phyloP scores from a whole-genome alignment of 176 grass and related monocot genomes.

The Cenchrus fungigraminus region DNA sequence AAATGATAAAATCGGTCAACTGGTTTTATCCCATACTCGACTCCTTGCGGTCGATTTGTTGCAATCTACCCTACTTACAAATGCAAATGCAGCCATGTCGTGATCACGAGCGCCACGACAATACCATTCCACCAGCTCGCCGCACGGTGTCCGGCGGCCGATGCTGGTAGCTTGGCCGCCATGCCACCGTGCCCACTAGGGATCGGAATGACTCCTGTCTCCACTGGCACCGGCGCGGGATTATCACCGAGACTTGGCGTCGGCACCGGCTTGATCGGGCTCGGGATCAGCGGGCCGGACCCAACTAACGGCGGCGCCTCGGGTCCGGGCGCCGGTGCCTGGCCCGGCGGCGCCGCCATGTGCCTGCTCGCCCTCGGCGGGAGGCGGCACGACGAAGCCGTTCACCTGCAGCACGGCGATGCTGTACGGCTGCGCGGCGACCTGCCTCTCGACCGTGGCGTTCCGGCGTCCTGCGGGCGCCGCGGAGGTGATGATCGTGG shows the following conservation, averaged over 20 bases:
- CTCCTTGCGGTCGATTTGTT: not conserved
- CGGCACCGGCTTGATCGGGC: slow-evolving; percentile 38
- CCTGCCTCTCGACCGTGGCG: slow-evolving; percentile 44
- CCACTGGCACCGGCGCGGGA: not conserved
- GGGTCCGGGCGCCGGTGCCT: not conserved
- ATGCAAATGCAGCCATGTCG: slow-evolving; percentile 16
- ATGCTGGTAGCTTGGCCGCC: slow-evolving; percentile 28
- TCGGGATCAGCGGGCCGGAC: not conserved
- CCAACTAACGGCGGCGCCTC: not conserved
- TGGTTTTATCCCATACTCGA: not conserved
- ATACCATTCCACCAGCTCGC: not conserved
- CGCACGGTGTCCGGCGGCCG: not conserved
- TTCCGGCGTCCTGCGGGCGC: slow-evolving; percentile 33
- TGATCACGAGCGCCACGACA: slow-evolving; percentile 3
- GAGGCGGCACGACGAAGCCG: slow-evolving; percentile 35
- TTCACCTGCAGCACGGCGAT: slow-evolving; percentile 66
- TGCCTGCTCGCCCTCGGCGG: slow-evolving; percentile 28
- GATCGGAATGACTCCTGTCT: slow-evolving; percentile 36
- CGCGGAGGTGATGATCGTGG: slow-evolving; percentile 50
- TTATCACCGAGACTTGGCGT: not conserved
- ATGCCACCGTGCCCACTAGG: slow-evolving; percentile 45
- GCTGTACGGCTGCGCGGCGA: slow-evolving; percentile 51
- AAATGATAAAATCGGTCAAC: slow-evolving; percentile 8
- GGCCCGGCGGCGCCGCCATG: slow-evolving; percentile 16
- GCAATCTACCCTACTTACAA: slow-evolving; percentile 5